Base-by-base conservation (phyloP, 192 early-diverging fungal genomes). In the Podila minutissima region DNA sequence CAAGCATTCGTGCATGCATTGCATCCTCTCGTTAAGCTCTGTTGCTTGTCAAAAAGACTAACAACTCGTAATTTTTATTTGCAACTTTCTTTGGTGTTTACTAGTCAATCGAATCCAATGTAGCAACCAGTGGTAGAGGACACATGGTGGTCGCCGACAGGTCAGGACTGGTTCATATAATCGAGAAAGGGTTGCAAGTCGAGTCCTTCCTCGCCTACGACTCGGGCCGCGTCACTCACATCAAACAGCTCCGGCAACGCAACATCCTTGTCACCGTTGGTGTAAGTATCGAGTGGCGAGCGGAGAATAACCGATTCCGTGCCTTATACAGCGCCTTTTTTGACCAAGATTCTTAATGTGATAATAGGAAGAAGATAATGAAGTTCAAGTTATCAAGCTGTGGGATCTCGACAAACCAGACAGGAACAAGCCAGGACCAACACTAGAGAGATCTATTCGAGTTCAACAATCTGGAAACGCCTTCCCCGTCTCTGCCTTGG, bases 211-310 rank as follows among this genome's bases (percentile, higher is more conserved):
- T 89, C 49, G 92, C 91, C 11, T 85, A 85, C 26, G 83, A 89
- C 13, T 86, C 86, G 26, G 88, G 89, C 31, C 88, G 89, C 59
- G 89, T 98, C 38, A 93, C 94, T 0, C 96, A 97, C 68, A 84
- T 98, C 85, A 88, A 93, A 66, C 92, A 93, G 65, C 84, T 96
- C 62, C 92, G 91, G 67, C 89, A 93, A 71, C 85, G 88, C 63
- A 95, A 95, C 59, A 91, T 91, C 8, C 82, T 98, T 55, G 82
- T 97, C 31, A 94, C 94, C 4, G 86, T 96, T 64, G 91, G 93
- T 11, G 93, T 94, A 85, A 78, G 91, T 86, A 24, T 29, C 12
- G 37, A 35, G 11, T 15, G 13, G 3, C 12, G 15, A 15, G 9
- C 35, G 35, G 9, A 37, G 9, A 37, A 37, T 37, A 37, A 11